phyloP scores from a whole-genome alignment of 345 rosid species.

The Syzygium aromaticum region DNA sequence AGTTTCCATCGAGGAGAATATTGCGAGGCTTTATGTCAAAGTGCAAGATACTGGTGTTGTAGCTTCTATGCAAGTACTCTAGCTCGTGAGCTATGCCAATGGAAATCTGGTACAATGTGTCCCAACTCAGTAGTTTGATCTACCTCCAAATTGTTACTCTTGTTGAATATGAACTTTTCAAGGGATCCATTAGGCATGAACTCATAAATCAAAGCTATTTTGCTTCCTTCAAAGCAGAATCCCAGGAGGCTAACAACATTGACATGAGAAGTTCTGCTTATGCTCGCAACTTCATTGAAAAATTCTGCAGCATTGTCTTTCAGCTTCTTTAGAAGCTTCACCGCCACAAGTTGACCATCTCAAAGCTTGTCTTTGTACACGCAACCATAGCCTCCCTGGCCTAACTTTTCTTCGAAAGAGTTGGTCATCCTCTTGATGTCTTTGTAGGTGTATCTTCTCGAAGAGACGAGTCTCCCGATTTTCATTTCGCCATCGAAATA shows the following conservation, averaged over 20 bases:
- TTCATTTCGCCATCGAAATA: too few species aligned
- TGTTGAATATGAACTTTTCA: conserved; percentile 13
- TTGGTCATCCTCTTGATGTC: too few species aligned
- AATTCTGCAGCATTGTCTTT: conserved; percentile 33
- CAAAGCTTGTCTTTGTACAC: conserved; percentile 18
- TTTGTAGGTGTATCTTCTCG: too few species aligned
- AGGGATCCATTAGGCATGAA: conserved; percentile 27
- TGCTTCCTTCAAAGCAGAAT: conserved; percentile 14
- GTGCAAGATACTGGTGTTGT: conserved; percentile 25
- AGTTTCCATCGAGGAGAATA: conserved; percentile 34
- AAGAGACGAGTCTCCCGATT: too few species aligned
- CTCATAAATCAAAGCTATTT: conserved; percentile 21
- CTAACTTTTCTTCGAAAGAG: too few species aligned
- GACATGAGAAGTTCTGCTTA: conserved; percentile 45
- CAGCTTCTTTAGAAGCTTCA: conserved; percentile 20
- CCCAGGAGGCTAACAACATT: conserved; percentile 13
- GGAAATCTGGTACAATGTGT: conserved; percentile 8
- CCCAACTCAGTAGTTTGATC: conserved; percentile 4
- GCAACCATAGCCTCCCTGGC: too few species aligned
- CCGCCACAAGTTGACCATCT: conserved; percentile 20
- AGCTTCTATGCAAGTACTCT: conserved; percentile 29
- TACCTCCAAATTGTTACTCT: not conserved
- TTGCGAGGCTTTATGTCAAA: conserved; percentile 46
- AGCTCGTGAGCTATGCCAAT: conserved; percentile 26
- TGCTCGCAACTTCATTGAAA: conserved; percentile 35